Conservation (phyloP, 331 rosid species). For the Acacia pycnantha region DNA sequence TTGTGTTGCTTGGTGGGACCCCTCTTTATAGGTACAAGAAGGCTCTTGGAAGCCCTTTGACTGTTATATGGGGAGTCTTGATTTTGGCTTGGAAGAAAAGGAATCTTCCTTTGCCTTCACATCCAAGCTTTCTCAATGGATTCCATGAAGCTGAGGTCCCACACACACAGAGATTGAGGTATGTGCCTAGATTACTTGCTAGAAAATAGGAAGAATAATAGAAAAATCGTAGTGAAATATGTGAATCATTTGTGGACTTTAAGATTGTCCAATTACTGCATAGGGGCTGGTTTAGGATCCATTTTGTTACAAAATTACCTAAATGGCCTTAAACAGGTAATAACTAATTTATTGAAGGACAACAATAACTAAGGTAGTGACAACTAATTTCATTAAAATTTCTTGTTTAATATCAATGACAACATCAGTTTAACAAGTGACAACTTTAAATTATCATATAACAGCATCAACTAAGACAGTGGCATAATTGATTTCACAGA, state of each 20-base stretch:
- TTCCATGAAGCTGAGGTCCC: conserved; percentile 61
- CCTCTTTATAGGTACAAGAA: conserved; percentile 61
- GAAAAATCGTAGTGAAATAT: too few species aligned
- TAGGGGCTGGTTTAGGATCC: neutral
- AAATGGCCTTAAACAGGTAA: neutral
- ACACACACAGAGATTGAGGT: conserved; percentile 65
- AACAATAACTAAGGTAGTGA: too few species aligned
- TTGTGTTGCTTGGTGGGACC: conserved; percentile 63
- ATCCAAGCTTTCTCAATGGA: conserved; percentile 62
- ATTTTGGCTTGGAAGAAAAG: conserved; percentile 90
- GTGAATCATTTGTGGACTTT: neutral
- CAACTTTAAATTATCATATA: neutral
- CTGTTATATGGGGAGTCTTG: conserved; percentile 76
- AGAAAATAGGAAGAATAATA: neutral
- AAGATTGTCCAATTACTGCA: neutral
- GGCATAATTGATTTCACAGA: neutral
- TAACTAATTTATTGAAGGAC: too few species aligned
- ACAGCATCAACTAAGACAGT: too few species aligned
- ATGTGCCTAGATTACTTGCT: neutral
- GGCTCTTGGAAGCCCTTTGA: conserved; percentile 86
- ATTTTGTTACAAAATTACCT: too few species aligned
- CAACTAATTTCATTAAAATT: too few species aligned
- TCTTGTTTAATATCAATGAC: too few species aligned
- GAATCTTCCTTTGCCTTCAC: conserved; percentile 53
- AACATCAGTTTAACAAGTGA: neutral